These are phyloP conservation scores for Xylogone sp. DNA, from an alignment of 2,329 filamentous ascomycete species.

Conservation along the genomic window DNA sequence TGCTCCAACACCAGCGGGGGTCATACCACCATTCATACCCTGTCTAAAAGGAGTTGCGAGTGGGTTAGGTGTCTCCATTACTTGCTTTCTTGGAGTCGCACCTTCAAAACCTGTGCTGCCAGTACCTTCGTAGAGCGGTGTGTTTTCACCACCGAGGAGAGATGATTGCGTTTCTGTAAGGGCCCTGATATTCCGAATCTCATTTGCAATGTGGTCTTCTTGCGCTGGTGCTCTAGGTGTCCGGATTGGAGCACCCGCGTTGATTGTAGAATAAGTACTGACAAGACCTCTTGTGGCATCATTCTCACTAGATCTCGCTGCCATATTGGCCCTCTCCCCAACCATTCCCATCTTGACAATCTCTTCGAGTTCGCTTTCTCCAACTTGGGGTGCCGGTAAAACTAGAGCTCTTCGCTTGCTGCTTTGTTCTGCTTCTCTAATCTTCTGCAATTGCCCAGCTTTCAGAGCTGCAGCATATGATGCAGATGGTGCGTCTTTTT, in stretches of 20 bases:
- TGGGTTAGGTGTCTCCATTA: constrained; percentile 89
- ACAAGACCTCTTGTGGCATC: constrained; percentile 81
- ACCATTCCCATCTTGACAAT: constrained; percentile 99
- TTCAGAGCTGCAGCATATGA: constrained; percentile 85
- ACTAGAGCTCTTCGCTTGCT: constrained; percentile 85
- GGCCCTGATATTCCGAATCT: constrained; percentile 89
- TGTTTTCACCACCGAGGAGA: constrained; percentile 89
- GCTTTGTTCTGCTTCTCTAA: constrained; percentile 93
- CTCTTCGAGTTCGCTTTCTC: constrained; percentile 89
- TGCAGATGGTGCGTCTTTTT: constrained; percentile 75
- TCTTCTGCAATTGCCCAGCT: constrained; percentile 89
- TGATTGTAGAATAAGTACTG: constrained; percentile 79
- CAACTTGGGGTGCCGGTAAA: constrained; percentile 85
- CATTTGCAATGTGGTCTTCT: constrained; percentile 94
- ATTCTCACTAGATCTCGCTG: constrained; percentile 76
- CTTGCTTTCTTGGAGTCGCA: constrained; percentile 73
- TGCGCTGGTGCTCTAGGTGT: constrained; percentile 88
- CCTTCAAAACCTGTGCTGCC: constrained; percentile 87
- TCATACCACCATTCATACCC: constrained; percentile 61
- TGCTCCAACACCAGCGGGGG: constrained; percentile 53
- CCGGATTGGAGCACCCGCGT: constrained; percentile 80
- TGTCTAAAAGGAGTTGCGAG: constrained; percentile 83
- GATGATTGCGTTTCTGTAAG: constrained; percentile 93
- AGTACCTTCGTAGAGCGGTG: constrained; percentile 75
- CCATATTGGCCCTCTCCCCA: constrained; percentile 76